Base-by-base conservation (phyloP, 495 filamentous ascomycete species). In the Neurospora terricola region DNA sequence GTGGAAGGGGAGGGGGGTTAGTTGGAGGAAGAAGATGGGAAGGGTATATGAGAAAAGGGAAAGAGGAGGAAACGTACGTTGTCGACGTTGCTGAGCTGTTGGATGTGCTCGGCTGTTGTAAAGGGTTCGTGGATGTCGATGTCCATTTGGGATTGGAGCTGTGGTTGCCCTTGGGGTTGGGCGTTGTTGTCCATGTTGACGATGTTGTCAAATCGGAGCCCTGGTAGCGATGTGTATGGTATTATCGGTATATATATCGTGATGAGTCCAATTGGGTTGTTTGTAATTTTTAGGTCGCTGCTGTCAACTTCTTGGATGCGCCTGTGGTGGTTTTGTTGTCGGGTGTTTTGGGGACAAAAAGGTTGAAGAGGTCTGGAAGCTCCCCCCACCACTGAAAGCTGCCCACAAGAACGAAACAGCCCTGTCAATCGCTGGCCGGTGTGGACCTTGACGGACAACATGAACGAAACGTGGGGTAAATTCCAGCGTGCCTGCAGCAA, bases 41-140 rank as follows among this genome's bases (percentile, higher is more conserved):
- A 37, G 23, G 45, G 30, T 4, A 14, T 37, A 2, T 62, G 23
- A 3, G 27, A n/a, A 21, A 69, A 4, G n/a, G 21, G 42, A 16
- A 8, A 11, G 21, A 34, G 59, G 40, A n/a, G 18, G 18, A 11
- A 30, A 30, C 81, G 37, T 81, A 92, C 91, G 79, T 89, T 84
- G 81, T 96, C 92, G 70, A 95, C 91, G 21, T 90, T 87, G 76
- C 87, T 90, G 54, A 97, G 87, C 75, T 94, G 91, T 70, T 89
- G 87, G 72, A 97, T 94, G 71, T 90, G 91, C 77, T 94, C 90
- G 7, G 87, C 87, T 23, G 88, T 85, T 34, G 87, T 91, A 76
- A 90, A 90, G 68, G 82, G 83, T 16, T 77, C 71, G 73, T 81
- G 80, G 70, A 78, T 76, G 72, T 78, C 77, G 48, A 75, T 69